Percentiles rank a stretch among this genome's conserved stretches.
Conservation (phyloP, 441 rosid genomes). For the Bruguiera hainesii region DNA sequence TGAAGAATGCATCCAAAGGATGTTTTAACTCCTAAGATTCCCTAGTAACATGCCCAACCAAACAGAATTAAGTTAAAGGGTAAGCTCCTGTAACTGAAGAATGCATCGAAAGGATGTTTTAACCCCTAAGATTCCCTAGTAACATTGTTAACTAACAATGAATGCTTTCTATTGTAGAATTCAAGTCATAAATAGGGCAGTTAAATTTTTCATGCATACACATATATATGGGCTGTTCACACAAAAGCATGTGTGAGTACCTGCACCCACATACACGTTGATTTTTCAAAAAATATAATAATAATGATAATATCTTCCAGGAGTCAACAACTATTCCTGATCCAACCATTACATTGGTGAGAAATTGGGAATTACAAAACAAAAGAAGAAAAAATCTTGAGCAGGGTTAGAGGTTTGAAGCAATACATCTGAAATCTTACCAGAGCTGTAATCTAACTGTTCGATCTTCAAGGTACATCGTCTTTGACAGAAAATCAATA, state of each 20-base stretch:
- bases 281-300: no score
- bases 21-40: no score
- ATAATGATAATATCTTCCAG: no score
- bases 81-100: neutral
- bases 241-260: neutral
- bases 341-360: neutral
- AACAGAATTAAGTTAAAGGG: neutral
- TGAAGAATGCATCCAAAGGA: neutral
- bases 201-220: neutral
- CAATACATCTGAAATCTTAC: constrained; percentile 30
- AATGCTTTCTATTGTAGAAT: neutral
- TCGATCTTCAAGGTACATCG: constrained; percentile 92
- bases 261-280: neutral
- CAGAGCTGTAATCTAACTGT: constrained; percentile 83
- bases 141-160: neutral
- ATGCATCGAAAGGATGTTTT: neutral
- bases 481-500: constrained; percentile 85
- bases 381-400: neutral
- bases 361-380: neutral
- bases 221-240: neutral
- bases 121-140: neutral
- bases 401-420: neutral
- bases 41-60: neutral
- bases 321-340: no score
- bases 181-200: neutral